Evolutionary conservation across 1,284 basidiomycete species (phyloP), one percentile per base, ranked within the genome.

Genomic region (Austropuccinia psidii): DNA sequence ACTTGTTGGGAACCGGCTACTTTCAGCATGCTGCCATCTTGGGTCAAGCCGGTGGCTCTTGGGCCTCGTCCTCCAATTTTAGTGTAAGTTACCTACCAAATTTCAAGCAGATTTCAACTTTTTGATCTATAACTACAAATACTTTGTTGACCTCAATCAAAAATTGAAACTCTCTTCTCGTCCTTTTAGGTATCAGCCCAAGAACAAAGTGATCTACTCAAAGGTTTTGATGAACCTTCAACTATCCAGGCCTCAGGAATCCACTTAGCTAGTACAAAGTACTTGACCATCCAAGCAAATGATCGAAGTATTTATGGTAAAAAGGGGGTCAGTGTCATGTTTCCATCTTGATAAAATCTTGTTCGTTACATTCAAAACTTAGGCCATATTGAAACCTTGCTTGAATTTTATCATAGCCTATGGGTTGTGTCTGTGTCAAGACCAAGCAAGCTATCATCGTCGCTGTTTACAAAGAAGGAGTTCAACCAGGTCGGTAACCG

Each of bases 401-500:
- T 13, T 52, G 17, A 37, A 41, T 62, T 57, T 74, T 27, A 37
- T 52, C 50, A 66, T 69, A 49, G 64, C 60, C 52, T 67, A 24
- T 58, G 11, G 95, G 94, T 1, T 85, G 85, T 74, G 83, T 93
- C 75, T 80, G 94, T 76, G 89, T 92, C 74, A 91, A 92, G 85
- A 97, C 93, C 31, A 90, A 86, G 77, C 90, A 93, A 80, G 92
- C 91, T 4, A 84, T 96, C 75, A 85, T 98, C 74, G 87, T 98
- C 29, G 86, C 88, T 15, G 87, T 89, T 78, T 97, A 97, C 82
- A 76, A 78, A 0, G 84, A 85, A 31, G 91, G 91, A 0, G 83
- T 81, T 47, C 79, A 82, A 31, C 89, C 89, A 1, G 80, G 84
- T 49, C 92, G 96, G 80, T 85, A 87, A 29, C 90, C 88, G 57